Evolutionary conservation across 768 basidiomycete species (phyloP), one percentile per base, ranked within the genome.

Genomic region (Agrocybe pediades): DNA sequence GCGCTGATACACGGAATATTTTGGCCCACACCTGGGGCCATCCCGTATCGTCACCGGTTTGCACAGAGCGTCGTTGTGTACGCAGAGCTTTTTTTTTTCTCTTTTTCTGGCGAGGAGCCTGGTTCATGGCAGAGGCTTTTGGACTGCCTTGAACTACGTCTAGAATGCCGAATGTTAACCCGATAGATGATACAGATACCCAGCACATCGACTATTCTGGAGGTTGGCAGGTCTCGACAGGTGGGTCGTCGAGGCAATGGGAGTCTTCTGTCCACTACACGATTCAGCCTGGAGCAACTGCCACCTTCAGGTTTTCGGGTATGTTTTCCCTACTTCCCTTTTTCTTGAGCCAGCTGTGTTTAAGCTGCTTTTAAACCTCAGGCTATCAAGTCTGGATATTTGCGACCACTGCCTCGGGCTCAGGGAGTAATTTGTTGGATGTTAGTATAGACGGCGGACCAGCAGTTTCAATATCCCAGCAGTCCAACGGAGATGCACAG

Each of bases 371-470:
- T 23, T 26, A n/a, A 15, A 23, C 5, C 11, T n/a, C 33, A 59
- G 57, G 57, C 15, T 59, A 55, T 46, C 50, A 52, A 19, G 39
- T 55, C 1, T 52, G 53, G 46, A 27, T 61, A 2, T 42, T 27
- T 23, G 60, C 49, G 1, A 61, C 60, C 13, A 57, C 55, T 24
- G 49, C 60, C 13, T 44, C 49, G 15, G 60, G 60, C 30, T 21
- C 53, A n/a, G 56, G 60, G 9, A 49, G 41, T 20, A 55, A 51
- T n/a, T 13, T 51, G n/a, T 40, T 57, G 19, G 46, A 54, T 15
- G 40, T 58, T 19, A 15, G 42, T 9, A 29, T 61, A 9, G 56
- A 61, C 30, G 56, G 56, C 1, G 47, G 46, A 6, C 25, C 50
- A 3, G 41, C 56, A 16, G 43, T 15, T 9, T 45, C 43, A 11